Percentiles rank a stretch among this genome's conserved stretches.
These are phyloP conservation scores for Nicotiana noctiflora DNA, from an alignment of 257 asterid genomes.

Conservation along the genomic window DNA sequence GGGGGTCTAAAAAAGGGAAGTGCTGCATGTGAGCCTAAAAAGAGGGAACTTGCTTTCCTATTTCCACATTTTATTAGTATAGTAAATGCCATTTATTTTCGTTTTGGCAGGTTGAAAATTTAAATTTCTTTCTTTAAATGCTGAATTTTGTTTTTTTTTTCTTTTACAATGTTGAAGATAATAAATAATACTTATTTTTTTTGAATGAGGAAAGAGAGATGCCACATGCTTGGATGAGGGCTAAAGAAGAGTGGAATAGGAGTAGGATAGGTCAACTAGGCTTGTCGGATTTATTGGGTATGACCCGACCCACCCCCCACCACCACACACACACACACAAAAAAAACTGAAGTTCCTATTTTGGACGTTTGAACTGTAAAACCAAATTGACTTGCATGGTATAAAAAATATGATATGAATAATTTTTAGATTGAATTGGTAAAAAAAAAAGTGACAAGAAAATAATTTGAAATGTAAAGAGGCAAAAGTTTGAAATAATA, in stretches of 20 bases:
- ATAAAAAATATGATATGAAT: too few species aligned
- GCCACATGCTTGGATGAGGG: constrained; percentile 4
- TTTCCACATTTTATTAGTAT: neutral
- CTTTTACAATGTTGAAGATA: neutral
- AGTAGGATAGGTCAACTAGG: neutral
- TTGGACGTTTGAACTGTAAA: too few species aligned
- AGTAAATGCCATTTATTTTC: neutral
- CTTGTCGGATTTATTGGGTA: neutral
- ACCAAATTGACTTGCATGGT: too few species aligned
- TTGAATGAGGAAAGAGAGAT: neutral
- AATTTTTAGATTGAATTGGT: too few species aligned
- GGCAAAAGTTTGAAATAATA: too few species aligned
- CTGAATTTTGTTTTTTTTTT: neutral
- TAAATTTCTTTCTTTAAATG: neutral
- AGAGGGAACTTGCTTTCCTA: constrained; percentile 7
- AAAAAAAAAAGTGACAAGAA: too few species aligned
- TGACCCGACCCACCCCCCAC: neutral
- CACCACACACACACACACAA: too few species aligned
- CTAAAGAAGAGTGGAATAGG: constrained; percentile 2
- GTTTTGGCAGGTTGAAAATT: neutral
- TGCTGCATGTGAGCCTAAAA: constrained; percentile 21
- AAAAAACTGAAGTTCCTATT: too few species aligned
- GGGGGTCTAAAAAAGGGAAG: neutral
- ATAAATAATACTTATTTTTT: neutral
- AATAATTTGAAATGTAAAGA: too few species aligned